phyloP scores from a whole-genome alignment of 495 filamentous ascomycete species.

The Beverwykella pulmonaria region DNA sequence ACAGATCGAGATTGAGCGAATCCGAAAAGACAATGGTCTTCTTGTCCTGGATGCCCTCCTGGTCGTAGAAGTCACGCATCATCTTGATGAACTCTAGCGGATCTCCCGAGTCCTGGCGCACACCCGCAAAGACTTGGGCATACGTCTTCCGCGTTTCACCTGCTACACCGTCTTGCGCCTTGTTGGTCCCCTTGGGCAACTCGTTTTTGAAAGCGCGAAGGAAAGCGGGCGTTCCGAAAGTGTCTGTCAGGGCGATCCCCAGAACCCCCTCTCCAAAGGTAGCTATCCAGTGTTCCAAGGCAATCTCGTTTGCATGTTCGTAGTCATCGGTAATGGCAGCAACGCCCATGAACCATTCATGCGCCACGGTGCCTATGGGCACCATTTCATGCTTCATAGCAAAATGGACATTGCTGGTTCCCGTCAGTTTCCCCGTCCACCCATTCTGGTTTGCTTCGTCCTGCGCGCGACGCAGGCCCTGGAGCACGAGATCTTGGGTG shows the following conservation, averaged over 20 bases:
- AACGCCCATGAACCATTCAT: slow-evolving; percentile 99
- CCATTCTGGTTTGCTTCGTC: slow-evolving; percentile 59
- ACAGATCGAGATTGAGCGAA: slow-evolving; percentile 86
- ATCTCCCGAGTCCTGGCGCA: slow-evolving; percentile 94
- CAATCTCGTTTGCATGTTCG: slow-evolving; percentile 75
- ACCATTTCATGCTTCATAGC: slow-evolving; percentile 84
- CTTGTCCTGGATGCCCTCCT: slow-evolving; percentile 70
- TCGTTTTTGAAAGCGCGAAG: slow-evolving; percentile 78
- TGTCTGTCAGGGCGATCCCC: slow-evolving; percentile 94
- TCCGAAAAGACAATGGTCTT: slow-evolving; percentile 98
- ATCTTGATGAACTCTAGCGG: slow-evolving; percentile 77
- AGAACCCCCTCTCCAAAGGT: slow-evolving; percentile 92
- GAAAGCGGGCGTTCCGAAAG: slow-evolving; percentile 91
- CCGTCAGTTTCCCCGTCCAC: slow-evolving; percentile 70
- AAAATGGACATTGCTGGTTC: slow-evolving; percentile 96
- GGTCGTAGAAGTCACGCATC: slow-evolving; percentile 86
- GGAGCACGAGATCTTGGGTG: slow-evolving; percentile 90
- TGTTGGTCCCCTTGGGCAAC: slow-evolving; percentile 44
- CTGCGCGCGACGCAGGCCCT: slow-evolving; percentile 73
- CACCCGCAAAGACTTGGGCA: slow-evolving; percentile 81
- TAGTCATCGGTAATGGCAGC: slow-evolving; percentile 91
- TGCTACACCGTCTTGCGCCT: background rate
- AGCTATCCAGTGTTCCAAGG: slow-evolving; percentile 81
- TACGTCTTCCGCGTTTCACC: slow-evolving; percentile 59
- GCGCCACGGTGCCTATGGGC: slow-evolving; percentile 91